These are phyloP conservation scores for Exserohilum rostratum DNA, from an alignment of 2,329 filamentous ascomycete genomes.

Conservation along the genomic window DNA sequence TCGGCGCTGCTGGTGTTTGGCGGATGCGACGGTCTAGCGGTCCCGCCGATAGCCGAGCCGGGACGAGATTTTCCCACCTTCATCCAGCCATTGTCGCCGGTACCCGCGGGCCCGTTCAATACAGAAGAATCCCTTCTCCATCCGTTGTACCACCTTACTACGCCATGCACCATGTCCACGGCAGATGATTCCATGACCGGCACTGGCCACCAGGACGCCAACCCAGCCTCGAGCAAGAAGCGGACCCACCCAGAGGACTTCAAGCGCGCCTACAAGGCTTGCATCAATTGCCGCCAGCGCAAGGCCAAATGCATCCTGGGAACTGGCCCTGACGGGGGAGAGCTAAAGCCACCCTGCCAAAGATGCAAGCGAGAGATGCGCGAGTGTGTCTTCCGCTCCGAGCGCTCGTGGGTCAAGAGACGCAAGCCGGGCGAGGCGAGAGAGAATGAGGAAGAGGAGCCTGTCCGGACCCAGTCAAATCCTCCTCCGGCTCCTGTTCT, in stretches of 20 bases:
- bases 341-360: constrained; percentile 53
- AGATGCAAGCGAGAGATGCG: constrained; percentile 59
- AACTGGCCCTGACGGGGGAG: constrained; percentile 49
- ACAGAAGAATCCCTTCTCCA: constrained; percentile 35
- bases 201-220: constrained; percentile 24
- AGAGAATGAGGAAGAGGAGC: constrained; percentile 29
- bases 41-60: constrained; percentile 28
- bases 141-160: constrained; percentile 32
- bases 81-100: constrained; percentile 29
- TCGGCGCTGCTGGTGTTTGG: background rate
- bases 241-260: constrained; percentile 51
- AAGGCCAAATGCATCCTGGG: constrained; percentile 60
- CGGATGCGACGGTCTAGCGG: background rate
- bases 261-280: constrained; percentile 62
- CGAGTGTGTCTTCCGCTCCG: constrained; percentile 55
- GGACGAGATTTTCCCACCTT: constrained; percentile 41
- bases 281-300: constrained; percentile 58
- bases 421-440: constrained; percentile 40
- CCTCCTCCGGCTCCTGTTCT: constrained; percentile 5
- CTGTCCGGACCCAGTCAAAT: constrained; percentile 15
- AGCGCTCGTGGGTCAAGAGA: constrained; percentile 48
- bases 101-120: constrained; percentile 24
- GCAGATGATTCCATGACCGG: constrained; percentile 24
- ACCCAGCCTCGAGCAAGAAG: constrained; percentile 34
- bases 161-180: constrained; percentile 17